These are phyloP conservation scores for Blastocystis sp. DNA, from an alignment of 352 stramenopile species.

Conservation along the genomic window DNA sequence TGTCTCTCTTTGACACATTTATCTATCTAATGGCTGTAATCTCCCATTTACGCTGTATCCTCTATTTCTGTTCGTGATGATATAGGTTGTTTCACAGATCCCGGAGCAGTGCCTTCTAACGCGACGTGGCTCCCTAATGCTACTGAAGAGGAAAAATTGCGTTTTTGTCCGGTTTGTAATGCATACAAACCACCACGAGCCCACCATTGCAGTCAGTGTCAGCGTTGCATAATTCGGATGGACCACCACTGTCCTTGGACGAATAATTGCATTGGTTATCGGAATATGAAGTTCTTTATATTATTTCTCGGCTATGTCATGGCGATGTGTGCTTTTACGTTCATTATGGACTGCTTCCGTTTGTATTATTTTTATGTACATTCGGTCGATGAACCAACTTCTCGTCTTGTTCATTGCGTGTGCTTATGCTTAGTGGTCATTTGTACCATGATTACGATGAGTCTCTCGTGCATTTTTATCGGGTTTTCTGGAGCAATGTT, in stretches of 20 bases:
- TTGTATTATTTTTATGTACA: slow-evolving; percentile 11
- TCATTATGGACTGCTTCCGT: neutral
- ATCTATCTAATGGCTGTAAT: slow-evolving; percentile 48
- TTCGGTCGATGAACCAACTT: neutral
- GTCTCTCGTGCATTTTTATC: slow-evolving; percentile 18
- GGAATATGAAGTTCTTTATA: slow-evolving; percentile 73
- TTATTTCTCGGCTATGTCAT: slow-evolving; percentile 72
- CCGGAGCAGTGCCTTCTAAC: slow-evolving; percentile 3
- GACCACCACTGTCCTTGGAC: slow-evolving; percentile 77
- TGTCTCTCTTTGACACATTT: neutral
- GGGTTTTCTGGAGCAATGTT: slow-evolving; percentile 38
- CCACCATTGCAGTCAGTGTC: slow-evolving; percentile 76
- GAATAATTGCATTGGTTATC: slow-evolving; percentile 75
- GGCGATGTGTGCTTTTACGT: neutral
- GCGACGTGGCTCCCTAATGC: neutral
- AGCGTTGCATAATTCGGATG: slow-evolving; percentile 73
- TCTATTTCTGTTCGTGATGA: neutral
- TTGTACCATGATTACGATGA: slow-evolving; percentile 37
- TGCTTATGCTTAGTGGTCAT: neutral
- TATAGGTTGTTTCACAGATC: slow-evolving; percentile 55
- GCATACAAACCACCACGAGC: slow-evolving; percentile 73
- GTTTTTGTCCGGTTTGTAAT: slow-evolving; percentile 70
- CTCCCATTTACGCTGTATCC: slow-evolving; percentile 32
- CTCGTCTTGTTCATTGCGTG: neutral
- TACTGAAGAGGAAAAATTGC: slow-evolving; percentile 65